A percentile compares a stretch with the other conserved stretches of the same genome.
Conservation (phyloP, 2,329 filamentous ascomycete genomes). For the Fusarium graminum region DNA sequence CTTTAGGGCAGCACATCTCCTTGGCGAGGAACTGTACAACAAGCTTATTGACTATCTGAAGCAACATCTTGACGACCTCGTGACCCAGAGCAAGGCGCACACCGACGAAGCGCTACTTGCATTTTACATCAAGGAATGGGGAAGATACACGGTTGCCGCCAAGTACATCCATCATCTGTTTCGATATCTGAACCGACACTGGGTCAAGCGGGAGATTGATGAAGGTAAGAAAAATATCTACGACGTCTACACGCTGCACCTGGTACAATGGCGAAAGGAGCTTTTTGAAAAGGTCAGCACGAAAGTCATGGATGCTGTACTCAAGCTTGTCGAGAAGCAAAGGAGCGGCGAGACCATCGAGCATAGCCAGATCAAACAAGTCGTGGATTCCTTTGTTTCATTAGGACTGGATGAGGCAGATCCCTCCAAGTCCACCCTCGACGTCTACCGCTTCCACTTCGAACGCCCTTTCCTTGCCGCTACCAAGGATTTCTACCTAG, state of each 20-base stretch:
- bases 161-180: conserved; percentile 99
- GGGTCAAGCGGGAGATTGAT: conserved; percentile 99
- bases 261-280: conserved; percentile 94
- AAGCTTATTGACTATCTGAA: conserved; percentile 89
- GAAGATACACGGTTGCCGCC: conserved; percentile 92
- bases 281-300: conserved; percentile 86
- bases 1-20: conserved; percentile 77
- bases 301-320: conserved; percentile 94
- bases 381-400: conserved; percentile 96
- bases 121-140: conserved; percentile 98
- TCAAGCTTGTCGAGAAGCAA: conserved; percentile 97
- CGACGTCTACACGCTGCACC: conserved; percentile 95
- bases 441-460: conserved; percentile 93
- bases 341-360: conserved; percentile 98
- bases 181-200: conserved; percentile 95
- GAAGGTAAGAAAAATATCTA: conserved; percentile 99
- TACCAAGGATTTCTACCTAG: conserved; percentile 87
- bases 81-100: conserved; percentile 80
- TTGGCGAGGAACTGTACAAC: conserved; percentile 96
- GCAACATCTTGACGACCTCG: conserved; percentile 78
- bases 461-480: conserved; percentile 91
- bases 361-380: conserved; percentile 94
- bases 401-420: conserved; percentile 94
- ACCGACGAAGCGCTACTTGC: conserved; percentile 88
- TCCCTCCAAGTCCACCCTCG: conserved; percentile 91